These are phyloP conservation scores for Alternaria angustiovoidea DNA, from an alignment of 2,329 filamentous ascomycete species.

Conservation along the genomic window DNA sequence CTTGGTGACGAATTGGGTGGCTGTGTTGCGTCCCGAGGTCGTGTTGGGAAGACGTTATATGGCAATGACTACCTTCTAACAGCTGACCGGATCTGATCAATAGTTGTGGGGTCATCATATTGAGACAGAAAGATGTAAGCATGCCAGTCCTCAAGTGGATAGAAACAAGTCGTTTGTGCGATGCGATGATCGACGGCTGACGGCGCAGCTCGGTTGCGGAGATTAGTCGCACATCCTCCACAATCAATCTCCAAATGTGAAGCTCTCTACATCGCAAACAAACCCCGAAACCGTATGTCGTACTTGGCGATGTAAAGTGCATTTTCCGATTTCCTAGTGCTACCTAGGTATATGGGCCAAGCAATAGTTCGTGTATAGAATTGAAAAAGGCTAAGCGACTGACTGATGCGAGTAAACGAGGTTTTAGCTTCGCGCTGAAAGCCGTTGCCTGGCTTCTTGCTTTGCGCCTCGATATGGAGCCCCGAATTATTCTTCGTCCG, in stretches of 20 bases:
- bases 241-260: background rate
- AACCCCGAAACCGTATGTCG: background rate
- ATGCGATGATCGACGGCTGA: background rate
- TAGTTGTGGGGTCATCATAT: background rate
- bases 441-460: background rate
- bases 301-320: background rate
- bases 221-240: background rate
- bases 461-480: background rate
- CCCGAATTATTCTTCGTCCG: background rate
- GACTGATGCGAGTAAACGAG: background rate
- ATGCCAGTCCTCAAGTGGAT: no score
- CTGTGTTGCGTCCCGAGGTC: no score
- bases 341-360: background rate
- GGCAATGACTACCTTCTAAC: background rate
- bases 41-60: no score
- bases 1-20: constrained; percentile 3
- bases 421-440: background rate
- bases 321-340: background rate
- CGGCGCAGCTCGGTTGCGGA: background rate
- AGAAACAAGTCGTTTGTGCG: background rate
- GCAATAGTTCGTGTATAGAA: background rate
- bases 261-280: background rate
- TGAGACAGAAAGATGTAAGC: background rate
- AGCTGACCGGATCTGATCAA: background rate
- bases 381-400: background rate